Base-by-base conservation (phyloP, 805 yeast genomes). In the Wickerhamomyces hampshirensis region DNA sequence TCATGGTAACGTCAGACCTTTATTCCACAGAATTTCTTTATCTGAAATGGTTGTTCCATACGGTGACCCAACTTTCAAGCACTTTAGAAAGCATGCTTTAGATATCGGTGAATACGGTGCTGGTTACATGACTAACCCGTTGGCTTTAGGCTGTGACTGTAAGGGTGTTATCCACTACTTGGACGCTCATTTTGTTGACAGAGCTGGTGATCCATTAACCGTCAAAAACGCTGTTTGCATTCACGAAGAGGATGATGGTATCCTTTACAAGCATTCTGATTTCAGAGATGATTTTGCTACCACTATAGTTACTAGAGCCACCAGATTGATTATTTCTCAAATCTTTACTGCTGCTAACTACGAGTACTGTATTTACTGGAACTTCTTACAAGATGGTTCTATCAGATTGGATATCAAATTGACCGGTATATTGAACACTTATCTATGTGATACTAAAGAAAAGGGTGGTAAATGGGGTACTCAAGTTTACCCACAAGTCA, bases 41-140 rank as follows among this genome's bases (percentile, higher is more conserved):
- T 68, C 83, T 26, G 93, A 83, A 65, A 83, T 84, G 91, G 79
- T 84, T 63, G 93, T 84, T 41, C 93, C 93, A 17, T 84, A 84
- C 54, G 93, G 93, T 37, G 68, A 69, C 43, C 93, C 93, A 40
- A 81, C 75, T 47, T 77, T 71, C 64, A 89, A 88, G 38, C 91
- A 83, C 58, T 88, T 83, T 56, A 72, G 93, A 65, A 84, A 84
- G 62, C 93, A 84, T 53, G 93, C 93, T 30, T 75, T 84, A 62
- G 93, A 84, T 63, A 77, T 84, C 48, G 93, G 93, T 59, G 93
- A 84, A 60, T 83, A 83, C 58, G 93, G 93, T 65, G 91, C 88
- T 44, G 93, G 93, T 55, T 76, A 77, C 66, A 77, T 84, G 79
- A 80, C 93, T 36, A 84, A 84, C 63, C 84, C 89, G 23, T 69